These are phyloP conservation scores for Fusarium redolens DNA, from an alignment of 2,329 filamentous ascomycete genomes.

Conservation along the genomic window DNA sequence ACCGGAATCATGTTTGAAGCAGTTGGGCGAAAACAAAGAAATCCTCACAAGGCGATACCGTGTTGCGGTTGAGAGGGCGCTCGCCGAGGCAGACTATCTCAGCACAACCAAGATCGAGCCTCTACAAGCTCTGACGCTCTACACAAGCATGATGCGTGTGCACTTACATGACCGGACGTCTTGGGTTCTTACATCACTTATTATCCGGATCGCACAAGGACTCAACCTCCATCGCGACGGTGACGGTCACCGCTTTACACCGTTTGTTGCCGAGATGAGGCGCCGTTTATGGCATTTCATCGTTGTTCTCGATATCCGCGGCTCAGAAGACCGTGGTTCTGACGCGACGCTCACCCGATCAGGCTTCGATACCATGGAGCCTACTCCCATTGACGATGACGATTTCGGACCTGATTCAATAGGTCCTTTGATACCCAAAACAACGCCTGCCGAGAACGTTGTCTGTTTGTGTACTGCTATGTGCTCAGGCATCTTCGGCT, in stretches of 20 bases:
- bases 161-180: constrained; percentile 53
- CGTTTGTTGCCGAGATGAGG: constrained; percentile 69
- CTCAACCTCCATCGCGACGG: constrained; percentile 58
- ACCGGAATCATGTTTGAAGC: constrained; percentile 46
- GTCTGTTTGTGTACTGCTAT: constrained; percentile 54
- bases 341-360: constrained; percentile 55
- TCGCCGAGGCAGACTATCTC: constrained; percentile 57
- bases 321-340: constrained; percentile 65
- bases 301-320: constrained; percentile 68
- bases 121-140: constrained; percentile 56
- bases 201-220: constrained; percentile 58
- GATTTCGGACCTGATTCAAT: constrained; percentile 57
- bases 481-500: constrained; percentile 55
- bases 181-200: constrained; percentile 56
- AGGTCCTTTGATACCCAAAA: constrained; percentile 49
- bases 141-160: constrained; percentile 54
- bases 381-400: constrained; percentile 65
- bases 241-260: constrained; percentile 49
- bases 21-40: constrained; percentile 51
- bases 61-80: constrained; percentile 51
- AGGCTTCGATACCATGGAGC: constrained; percentile 60
- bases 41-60: constrained; percentile 49
- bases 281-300: constrained; percentile 72
- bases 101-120: constrained; percentile 53
- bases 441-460: constrained; percentile 55